Base-by-base conservation (phyloP, 2,329 filamentous ascomycete species). In the Nemania diffusa region DNA sequence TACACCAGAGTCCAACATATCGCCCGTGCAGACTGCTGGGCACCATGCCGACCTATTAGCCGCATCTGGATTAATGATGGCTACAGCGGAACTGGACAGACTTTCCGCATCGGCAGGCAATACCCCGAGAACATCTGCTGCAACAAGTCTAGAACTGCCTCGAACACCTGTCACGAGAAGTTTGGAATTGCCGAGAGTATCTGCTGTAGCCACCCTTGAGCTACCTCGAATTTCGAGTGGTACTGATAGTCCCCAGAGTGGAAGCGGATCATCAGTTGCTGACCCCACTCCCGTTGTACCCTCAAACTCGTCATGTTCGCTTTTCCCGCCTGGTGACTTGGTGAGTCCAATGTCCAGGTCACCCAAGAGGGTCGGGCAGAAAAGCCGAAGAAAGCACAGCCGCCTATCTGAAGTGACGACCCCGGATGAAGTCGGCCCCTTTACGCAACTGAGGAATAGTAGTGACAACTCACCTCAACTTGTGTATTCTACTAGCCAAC, bases 361-460 rank as follows among this genome's bases (percentile, higher is more conserved):
- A 29, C 57, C 71, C 13, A 64, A 69, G 42, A 67, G 71, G 37
- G 40, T 17, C 22, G 75, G 69, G 22, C 68, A 68, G 40, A 69
- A 67, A 61, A 65, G 68, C n/a, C 69, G 72, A 65, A 67, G 51
- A 26, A 72, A 72, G 40, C 71, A 71, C 6, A 78, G 76, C 27
- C 73, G 68, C 20, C 53, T 78, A 22, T 77, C 75, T 3, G 76
- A 78, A 69, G 73, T 78, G 5, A 77, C 75, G 2, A 77, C 73
- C 3, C 73, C 73, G 7, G 75, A 74, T 11, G 71, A 76, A 5
- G n/a, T 72, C 9, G 42, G 55, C 11, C 64, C 62, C 7, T 64
- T 65, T 24, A 56, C 53, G 13, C 70, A 73, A 7, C 42, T 57
- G 29, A 40, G 4, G 7, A n/a, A 50, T 48, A 37, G 15, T 8